A percentile compares a stretch with the other conserved stretches of the same genome.
Conservation (phyloP, 2,329 filamentous ascomycete genomes). For the Trichoderma sp. region DNA sequence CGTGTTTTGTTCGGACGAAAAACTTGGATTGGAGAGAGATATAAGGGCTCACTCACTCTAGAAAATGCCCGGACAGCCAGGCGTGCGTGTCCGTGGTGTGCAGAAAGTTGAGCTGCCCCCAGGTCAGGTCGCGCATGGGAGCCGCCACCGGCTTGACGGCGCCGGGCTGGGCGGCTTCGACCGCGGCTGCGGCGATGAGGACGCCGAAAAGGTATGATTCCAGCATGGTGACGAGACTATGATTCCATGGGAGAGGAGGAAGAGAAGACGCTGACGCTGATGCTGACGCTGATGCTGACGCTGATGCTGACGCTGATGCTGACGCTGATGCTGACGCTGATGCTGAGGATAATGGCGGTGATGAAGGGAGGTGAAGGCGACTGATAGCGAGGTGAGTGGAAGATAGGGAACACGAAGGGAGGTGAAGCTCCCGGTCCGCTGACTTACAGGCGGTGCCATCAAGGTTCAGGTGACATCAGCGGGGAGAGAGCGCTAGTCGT, state of each 20-base stretch:
- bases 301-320: background rate
- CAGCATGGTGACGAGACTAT: slow-evolving; percentile 34
- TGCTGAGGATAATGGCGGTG: background rate
- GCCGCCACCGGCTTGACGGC: slow-evolving; percentile 77
- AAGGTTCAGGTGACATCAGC: slow-evolving; percentile 28
- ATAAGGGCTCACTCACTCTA: slow-evolving; percentile 64
- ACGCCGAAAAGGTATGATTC: slow-evolving; percentile 34
- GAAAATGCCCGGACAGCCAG: slow-evolving; percentile 90
- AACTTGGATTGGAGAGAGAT: background rate
- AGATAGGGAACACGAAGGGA: too few relatives aligned
- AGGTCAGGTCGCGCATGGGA: slow-evolving; percentile 80
- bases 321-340: background rate
- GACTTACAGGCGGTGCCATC: background rate
- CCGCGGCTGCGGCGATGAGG: slow-evolving; percentile 43
- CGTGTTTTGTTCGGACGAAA: background rate
- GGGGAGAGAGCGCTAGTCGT: background rate
- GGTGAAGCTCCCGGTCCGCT: background rate
- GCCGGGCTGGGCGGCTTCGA: slow-evolving; percentile 68
- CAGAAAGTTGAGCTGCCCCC: slow-evolving; percentile 96
- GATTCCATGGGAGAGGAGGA: slow-evolving; percentile 13
- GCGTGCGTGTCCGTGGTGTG: slow-evolving; percentile 96
- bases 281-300: too few relatives aligned
- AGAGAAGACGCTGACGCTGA: background rate
- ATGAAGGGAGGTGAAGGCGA: background rate
- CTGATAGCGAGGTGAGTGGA: background rate